Percentiles rank a stretch among this genome's conserved stretches.
Evolutionary conservation across 2,329 filamentous ascomycete genomes (phyloP).

Genomic region (Fusarium subglutinans): DNA sequence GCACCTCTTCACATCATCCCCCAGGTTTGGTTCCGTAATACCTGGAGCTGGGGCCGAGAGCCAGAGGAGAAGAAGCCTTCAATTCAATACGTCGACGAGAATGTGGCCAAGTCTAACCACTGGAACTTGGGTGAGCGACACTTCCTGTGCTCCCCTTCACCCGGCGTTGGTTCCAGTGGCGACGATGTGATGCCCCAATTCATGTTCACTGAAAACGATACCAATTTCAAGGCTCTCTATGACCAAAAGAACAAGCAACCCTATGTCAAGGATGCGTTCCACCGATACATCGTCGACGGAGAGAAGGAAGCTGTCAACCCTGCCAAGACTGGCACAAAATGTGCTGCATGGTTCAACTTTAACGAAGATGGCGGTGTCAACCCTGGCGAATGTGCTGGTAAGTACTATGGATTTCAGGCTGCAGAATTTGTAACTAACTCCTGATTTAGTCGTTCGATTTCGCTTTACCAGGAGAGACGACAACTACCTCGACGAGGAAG

Average conservation of each 20-base stretch:
- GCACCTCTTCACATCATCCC: constrained; percentile 93
- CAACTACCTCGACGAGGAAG: constrained; percentile 87
- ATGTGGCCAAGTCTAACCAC: constrained; percentile 80
- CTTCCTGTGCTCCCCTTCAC: constrained; percentile 87
- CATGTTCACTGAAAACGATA: constrained; percentile 96
- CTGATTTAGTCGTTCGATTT: constrained; percentile 80
- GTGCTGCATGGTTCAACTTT: constrained; percentile 90
- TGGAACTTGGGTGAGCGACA: constrained; percentile 83
- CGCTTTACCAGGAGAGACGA: constrained; percentile 80
- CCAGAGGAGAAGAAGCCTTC: constrained; percentile 78
- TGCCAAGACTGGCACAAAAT: constrained; percentile 82
- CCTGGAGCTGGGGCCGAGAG: constrained; percentile 94
- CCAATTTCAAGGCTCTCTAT: constrained; percentile 83
- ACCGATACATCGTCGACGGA: constrained; percentile 83
- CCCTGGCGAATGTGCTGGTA: constrained; percentile 90
- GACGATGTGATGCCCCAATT: constrained; percentile 86
- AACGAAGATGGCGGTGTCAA: constrained; percentile 87
- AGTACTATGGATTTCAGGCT: constrained; percentile 53
- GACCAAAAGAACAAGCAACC: constrained; percentile 79
- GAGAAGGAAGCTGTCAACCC: constrained; percentile 87
- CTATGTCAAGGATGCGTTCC: constrained; percentile 96
- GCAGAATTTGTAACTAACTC: not conserved
- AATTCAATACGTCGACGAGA: constrained; percentile 73
- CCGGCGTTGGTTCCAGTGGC: constrained; percentile 79
- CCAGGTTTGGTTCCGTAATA: constrained; percentile 97